Base-by-base conservation (phyloP, 2,329 filamentous ascomycete genomes). In the Alternaria sp. region DNA sequence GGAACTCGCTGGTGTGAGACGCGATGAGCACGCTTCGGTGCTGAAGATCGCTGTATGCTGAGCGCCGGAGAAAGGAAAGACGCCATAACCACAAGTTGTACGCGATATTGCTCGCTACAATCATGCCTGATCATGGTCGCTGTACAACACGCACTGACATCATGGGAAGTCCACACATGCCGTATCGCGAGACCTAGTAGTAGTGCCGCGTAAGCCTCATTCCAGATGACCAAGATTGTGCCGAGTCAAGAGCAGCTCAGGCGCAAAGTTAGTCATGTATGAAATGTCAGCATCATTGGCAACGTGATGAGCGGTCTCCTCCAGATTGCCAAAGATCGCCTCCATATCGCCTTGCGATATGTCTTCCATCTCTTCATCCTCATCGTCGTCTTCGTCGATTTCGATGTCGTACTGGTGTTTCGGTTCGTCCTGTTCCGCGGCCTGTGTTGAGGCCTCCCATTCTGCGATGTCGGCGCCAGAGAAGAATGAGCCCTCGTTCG, bases 211-310 rank as follows among this genome's bases (percentile, higher is more conserved):
- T 26, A 32, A 21, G 26, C 26, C 54, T 62, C 30, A 69, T 19
- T 45, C 17, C 11, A 62, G 19, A 19, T 66, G 62, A 28, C 52
- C 58, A 28, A 69, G 47, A 21, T 66, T 43, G 21, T 66, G 58
- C 10, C 56, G 44, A 51, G n/a, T 32, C 19, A 69, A 51, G 19
- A 73, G 25, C 49, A 73, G 25, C 3, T 65, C 63, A 25, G 70
- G 70, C 13, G 69, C 69, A 28, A 73, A 71, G n/a, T 71, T 73
- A 6, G 57, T 61, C 64, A 71, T 59, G 43, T 67, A 73, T 17
- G 57, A 59, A 6, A 73, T 36, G 21, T 73, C 70, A 6, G 25
- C 26, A 6, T 59, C 60, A 26, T 62, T 65, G 5, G 59, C 59
- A 8, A 55, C 28, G 10, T 62, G 51, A 9, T 63, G 57, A 11